Percentiles rank a stretch among this genome's conserved stretches.
These are phyloP conservation scores for Cyclotella baltica DNA, from an alignment of 108 stramenopile species.

Conservation along the genomic window DNA sequence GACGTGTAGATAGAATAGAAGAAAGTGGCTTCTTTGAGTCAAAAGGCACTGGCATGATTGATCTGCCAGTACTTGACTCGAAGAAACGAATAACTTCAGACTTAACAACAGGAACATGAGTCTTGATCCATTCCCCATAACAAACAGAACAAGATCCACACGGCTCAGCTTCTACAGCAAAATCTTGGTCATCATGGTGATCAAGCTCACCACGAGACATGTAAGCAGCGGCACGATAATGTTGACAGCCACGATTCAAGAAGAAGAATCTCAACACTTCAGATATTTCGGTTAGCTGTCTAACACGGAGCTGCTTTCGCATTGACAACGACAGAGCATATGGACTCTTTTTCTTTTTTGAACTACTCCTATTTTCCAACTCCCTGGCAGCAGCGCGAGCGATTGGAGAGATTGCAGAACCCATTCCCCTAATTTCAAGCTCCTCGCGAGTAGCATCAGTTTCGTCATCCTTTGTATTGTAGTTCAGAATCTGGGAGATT, in stretches of 20 bases:
- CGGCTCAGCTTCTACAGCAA: too few species aligned
- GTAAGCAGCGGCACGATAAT: too few species aligned
- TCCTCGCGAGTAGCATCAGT: neutral
- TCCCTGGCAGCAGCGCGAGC: neutral
- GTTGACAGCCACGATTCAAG: neutral
- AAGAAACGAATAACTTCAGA: too few species aligned
- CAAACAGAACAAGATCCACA: too few species aligned
- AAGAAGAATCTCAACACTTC: neutral
- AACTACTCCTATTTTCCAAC: neutral
- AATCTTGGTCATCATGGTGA: neutral
- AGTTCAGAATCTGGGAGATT: neutral
- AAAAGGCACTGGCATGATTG: too few species aligned
- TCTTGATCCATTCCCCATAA: too few species aligned
- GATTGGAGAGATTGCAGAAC: neutral
- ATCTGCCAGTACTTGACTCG: too few species aligned
- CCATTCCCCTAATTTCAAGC: neutral
- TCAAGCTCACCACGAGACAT: too few species aligned
- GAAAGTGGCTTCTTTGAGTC: too few species aligned
- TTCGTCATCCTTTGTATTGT: neutral
- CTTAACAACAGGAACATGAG: too few species aligned
- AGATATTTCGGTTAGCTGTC: neutral
- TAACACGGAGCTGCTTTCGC: neutral
- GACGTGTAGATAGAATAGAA: too few species aligned
- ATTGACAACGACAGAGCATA: neutral
- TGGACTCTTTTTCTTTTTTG: too few species aligned